These are phyloP conservation scores for Patellaria atrata DNA, from an alignment of 495 filamentous ascomycete genomes.

Conservation along the genomic window DNA sequence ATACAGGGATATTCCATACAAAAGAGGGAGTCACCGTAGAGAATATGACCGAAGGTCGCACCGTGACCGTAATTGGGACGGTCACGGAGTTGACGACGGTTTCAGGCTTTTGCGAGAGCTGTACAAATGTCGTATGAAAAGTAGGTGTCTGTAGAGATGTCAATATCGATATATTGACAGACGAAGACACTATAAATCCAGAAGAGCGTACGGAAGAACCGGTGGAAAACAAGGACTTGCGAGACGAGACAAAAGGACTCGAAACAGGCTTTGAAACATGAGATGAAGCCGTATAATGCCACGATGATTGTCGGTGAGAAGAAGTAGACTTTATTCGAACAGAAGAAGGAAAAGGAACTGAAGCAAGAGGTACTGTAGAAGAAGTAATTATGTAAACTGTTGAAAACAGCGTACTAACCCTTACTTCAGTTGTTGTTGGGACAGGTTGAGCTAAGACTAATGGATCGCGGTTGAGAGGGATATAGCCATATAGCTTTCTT, in stretches of 20 bases:
- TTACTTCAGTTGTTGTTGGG: slow-evolving; percentile 9
- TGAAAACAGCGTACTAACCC: slow-evolving; percentile 5
- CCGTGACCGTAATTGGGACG: too few relatives aligned
- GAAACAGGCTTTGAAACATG: slow-evolving; percentile 6
- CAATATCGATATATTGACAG: too few relatives aligned
- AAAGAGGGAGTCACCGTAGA: too few relatives aligned
- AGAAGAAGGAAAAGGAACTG: slow-evolving; percentile 3
- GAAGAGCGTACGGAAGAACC: too few relatives aligned
- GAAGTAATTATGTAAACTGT: slow-evolving; percentile 3
- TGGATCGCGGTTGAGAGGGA: slow-evolving; percentile 31
- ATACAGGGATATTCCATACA: too few relatives aligned
- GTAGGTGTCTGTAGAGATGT: too few relatives aligned
- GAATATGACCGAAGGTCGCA: too few relatives aligned
- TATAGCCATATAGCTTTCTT: slow-evolving; percentile 46
- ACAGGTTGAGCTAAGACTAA: slow-evolving; percentile 27
- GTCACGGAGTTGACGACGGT: too few relatives aligned
- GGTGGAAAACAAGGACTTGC: slow-evolving; percentile 10
- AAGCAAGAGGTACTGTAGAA: background rate
- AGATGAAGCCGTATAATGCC: background rate
- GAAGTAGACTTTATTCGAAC: slow-evolving; percentile 4
- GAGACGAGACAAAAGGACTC: slow-evolving; percentile 14
- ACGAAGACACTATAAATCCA: too few relatives aligned
- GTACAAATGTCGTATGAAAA: too few relatives aligned
- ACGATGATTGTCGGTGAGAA: background rate
- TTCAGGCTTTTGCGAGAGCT: too few relatives aligned